Conservation (phyloP, 2,329 filamentous ascomycete genomes). For the Colletotrichum navitas region DNA sequence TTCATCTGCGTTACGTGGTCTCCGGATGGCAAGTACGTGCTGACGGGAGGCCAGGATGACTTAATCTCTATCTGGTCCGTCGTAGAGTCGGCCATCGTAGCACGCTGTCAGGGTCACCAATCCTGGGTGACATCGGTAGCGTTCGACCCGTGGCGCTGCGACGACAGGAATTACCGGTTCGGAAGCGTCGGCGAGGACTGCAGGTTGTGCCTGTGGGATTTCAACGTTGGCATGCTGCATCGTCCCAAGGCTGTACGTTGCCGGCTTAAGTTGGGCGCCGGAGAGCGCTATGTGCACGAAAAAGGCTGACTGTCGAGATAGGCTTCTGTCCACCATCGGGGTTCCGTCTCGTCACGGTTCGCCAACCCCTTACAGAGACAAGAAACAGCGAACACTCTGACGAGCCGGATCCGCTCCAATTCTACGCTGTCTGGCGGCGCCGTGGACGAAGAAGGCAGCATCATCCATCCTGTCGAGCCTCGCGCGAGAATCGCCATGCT, state of each 20-base stretch:
- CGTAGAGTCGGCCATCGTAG: conserved; percentile 84
- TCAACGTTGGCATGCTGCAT: conserved; percentile 95
- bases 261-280: conserved; percentile 1
- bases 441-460: conserved; percentile 65
- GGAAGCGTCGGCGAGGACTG: conserved; percentile 97
- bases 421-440: conserved; percentile 71
- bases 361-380: conserved; percentile 63
- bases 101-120: conserved; percentile 93
- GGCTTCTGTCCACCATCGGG: conserved; percentile 68
- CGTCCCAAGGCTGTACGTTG: conserved; percentile 83
- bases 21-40: conserved; percentile 93
- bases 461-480: conserved; percentile 87
- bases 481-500: conserved; percentile 85
- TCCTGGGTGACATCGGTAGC: conserved; percentile 95
- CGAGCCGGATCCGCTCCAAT: conserved; percentile 76
- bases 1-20: conserved; percentile 97
- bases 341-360: conserved; percentile 65
- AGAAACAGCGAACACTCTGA: conserved; percentile 72
- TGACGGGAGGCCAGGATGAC: conserved; percentile 96
- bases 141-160: conserved; percentile 97
- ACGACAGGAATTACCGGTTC: conserved; percentile 94
- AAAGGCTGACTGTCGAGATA: conserved; percentile 45
- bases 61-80: conserved; percentile 96
- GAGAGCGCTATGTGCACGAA: conserved; percentile 1
- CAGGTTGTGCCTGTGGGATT: conserved; percentile 93